Conservation (phyloP, 495 filamentous ascomycete species). For the Paragyromitra xinjiangensis region DNA sequence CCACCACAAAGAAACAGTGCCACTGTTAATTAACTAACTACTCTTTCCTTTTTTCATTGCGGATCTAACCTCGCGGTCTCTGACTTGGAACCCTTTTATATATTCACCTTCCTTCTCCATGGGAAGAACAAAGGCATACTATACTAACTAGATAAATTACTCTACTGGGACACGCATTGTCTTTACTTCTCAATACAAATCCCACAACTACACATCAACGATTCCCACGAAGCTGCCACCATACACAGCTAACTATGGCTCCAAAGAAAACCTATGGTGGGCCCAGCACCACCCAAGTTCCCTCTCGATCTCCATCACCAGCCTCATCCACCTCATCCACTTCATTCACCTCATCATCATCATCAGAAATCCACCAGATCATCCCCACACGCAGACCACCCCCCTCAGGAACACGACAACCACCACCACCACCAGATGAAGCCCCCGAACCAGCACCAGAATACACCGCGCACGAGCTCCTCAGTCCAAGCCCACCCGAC, state of each 20-base stretch:
- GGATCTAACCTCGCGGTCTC: not conserved
- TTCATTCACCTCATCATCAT: not conserved
- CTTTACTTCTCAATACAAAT: not conserved
- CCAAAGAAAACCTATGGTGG: not conserved
- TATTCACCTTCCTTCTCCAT: not conserved
- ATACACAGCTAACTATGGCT: not conserved
- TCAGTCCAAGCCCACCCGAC: not conserved
- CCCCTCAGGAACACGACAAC: not conserved
- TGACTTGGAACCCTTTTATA: not conserved
- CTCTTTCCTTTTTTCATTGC: not conserved
- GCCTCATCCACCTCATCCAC: not conserved
- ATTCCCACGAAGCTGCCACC: not conserved
- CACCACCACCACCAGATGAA: too few species aligned
- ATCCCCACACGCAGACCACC: conserved; percentile 11
- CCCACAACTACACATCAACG: not conserved
- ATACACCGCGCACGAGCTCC: conserved; percentile 1
- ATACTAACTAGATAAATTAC: not conserved
- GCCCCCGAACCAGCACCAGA: conserved; percentile 7
- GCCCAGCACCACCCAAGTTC: not conserved
- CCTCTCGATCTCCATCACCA: not conserved
- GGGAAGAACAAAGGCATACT: not conserved
- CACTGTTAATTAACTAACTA: not conserved
- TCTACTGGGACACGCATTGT: not conserved
- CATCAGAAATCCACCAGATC: not conserved
- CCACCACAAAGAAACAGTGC: not conserved